Evolutionary conservation across 2,329 filamentous ascomycete genomes (phyloP).

Genomic region (Hirsutella rhossiliensis): DNA sequence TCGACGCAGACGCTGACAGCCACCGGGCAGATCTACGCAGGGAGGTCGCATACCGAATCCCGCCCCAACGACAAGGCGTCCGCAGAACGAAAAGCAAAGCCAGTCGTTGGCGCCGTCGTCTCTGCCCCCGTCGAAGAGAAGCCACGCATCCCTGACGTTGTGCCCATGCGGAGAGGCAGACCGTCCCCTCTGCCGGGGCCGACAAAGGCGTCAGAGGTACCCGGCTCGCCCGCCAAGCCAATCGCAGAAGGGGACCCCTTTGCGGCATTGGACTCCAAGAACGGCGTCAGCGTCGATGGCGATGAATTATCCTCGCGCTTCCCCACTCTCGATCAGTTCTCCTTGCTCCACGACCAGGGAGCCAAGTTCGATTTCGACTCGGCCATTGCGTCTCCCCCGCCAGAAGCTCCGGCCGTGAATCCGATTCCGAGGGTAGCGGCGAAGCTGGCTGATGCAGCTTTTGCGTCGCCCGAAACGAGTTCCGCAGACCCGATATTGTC

Average conservation of each 20-base stretch:
- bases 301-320: slow-evolving; percentile 82
- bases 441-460: slow-evolving; percentile 74
- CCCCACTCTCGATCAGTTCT: slow-evolving; percentile 86
- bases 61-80: slow-evolving; percentile 38
- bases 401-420: slow-evolving; percentile 33
- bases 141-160: slow-evolving; percentile 72
- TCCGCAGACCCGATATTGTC: slow-evolving; percentile 8
- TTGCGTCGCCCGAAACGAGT: slow-evolving; percentile 36
- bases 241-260: slow-evolving; percentile 73
- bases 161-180: slow-evolving; percentile 86
- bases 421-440: slow-evolving; percentile 59
- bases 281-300: slow-evolving; percentile 32
- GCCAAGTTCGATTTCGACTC: slow-evolving; percentile 74
- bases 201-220: slow-evolving; percentile 29
- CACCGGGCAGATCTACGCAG: slow-evolving; percentile 56
- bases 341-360: slow-evolving; percentile 74
- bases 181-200: slow-evolving; percentile 26
- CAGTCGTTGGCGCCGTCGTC: slow-evolving; percentile 66
- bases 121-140: slow-evolving; percentile 61
- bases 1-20: slow-evolving; percentile 3
- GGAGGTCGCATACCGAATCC: slow-evolving; percentile 50
- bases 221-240: slow-evolving; percentile 46
- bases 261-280: slow-evolving; percentile 65
- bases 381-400: slow-evolving; percentile 31
- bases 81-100: slow-evolving; percentile 42